Evolutionary conservation across 345 rosid species (phyloP).

Genomic region (Pugionium dolabratum): DNA sequence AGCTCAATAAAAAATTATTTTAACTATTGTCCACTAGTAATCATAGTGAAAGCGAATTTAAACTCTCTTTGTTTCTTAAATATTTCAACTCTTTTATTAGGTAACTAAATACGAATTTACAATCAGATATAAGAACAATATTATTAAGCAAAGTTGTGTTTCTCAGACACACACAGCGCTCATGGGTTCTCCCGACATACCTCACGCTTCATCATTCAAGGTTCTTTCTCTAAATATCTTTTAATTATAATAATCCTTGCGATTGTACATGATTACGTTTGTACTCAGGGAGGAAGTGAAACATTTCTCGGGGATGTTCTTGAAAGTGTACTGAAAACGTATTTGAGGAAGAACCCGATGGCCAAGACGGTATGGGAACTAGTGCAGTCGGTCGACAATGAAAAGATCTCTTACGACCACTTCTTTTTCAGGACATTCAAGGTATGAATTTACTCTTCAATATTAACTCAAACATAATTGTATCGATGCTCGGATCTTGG

Average conservation of each 20-base stretch:
- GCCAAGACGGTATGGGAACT: conserved; percentile 72
- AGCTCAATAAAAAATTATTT: conserved; percentile 1
- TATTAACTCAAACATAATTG: background rate
- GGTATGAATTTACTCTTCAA: conserved; percentile 42
- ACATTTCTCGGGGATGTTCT: conserved; percentile 66
- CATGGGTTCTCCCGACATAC: conserved; percentile 30
- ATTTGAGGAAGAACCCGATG: conserved; percentile 67
- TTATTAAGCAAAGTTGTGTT: conserved; percentile 8
- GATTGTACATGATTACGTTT: background rate
- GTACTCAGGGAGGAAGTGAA: conserved; percentile 48
- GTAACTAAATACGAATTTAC: background rate
- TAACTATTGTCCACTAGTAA: background rate
- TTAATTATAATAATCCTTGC: background rate
- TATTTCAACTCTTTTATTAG: too few species aligned
- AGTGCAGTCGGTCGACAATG: conserved; percentile 53
- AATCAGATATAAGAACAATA: background rate
- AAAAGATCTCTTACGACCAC: conserved; percentile 73
- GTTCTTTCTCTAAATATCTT: conserved; percentile 9
- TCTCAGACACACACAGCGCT: background rate
- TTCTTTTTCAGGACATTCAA: conserved; percentile 81
- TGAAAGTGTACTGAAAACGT: conserved; percentile 61
- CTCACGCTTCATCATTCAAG: conserved; percentile 33
- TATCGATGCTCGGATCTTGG: background rate
- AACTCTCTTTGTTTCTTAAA: too few species aligned
- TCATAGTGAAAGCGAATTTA: background rate